phyloP scores from a whole-genome alignment of 345 rosid genomes.

The Brassica nigra region DNA sequence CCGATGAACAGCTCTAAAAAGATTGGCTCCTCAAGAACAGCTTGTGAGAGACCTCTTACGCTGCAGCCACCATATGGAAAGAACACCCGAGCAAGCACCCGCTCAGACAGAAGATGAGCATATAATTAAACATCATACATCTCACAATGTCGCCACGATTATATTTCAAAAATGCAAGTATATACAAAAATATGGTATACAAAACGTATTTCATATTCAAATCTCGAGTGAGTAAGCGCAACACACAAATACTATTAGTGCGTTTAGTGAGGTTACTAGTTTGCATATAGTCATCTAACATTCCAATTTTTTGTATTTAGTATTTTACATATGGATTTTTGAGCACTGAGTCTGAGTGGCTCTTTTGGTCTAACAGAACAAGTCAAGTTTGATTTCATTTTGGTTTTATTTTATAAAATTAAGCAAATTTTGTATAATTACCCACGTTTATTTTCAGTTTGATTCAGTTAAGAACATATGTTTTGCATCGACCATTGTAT shows the following conservation, averaged over 20 bases:
- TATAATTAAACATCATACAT: background rate
- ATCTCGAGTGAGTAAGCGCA: background rate
- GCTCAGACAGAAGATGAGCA: background rate
- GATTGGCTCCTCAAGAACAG: no score
- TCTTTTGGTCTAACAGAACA: background rate
- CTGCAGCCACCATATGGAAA: no score
- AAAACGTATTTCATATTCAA: background rate
- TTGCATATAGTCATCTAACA: background rate
- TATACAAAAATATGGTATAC: background rate
- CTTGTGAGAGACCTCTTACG: no score
- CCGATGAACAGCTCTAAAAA: no score
- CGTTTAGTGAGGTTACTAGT: background rate
- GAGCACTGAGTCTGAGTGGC: background rate
- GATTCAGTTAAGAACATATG: slow-evolving; percentile 10
- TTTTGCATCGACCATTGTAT: slow-evolving; percentile 15
- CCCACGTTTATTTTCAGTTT: slow-evolving; percentile 15
- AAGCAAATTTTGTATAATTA: background rate
- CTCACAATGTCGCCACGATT: background rate
- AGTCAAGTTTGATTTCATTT: background rate
- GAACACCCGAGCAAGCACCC: no score
- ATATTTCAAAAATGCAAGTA: background rate
- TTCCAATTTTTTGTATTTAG: no score
- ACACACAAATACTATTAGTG: background rate
- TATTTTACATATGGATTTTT: background rate
- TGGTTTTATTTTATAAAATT: background rate